Percentiles rank a stretch among this genome's conserved stretches.
These are phyloP conservation scores for Adiantum capillusveneris DNA, from an alignment of 75 land plant species.

Conservation along the genomic window DNA sequence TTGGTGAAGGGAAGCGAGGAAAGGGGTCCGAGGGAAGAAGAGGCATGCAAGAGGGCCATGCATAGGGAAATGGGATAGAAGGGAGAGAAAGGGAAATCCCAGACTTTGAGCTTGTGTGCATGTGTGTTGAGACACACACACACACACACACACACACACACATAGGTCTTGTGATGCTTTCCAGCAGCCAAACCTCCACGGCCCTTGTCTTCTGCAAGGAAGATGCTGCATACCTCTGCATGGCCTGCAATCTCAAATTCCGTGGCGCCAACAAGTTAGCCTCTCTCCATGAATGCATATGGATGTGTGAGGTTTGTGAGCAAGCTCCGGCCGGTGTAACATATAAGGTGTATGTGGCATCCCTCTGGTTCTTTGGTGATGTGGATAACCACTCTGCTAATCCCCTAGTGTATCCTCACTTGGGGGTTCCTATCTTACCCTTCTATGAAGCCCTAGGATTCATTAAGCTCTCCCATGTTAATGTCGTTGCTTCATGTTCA, in stretches of 20 bases:
- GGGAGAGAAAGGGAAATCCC: too few relatives aligned
- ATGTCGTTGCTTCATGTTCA: too few relatives aligned
- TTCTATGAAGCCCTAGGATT: slow-evolving; percentile 21
- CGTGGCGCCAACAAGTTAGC: slow-evolving; percentile 53
- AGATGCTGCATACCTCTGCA: slow-evolving; percentile 63
- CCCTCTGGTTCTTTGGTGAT: slow-evolving; percentile 75
- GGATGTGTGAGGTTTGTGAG: slow-evolving; percentile 88
- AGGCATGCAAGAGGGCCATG: too few relatives aligned
- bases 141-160: too few relatives aligned
- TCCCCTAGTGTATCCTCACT: slow-evolving; percentile 72
- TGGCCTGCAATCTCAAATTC: slow-evolving; percentile 47
- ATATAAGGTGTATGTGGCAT: slow-evolving; percentile 85
- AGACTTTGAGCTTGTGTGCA: too few relatives aligned
- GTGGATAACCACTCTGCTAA: slow-evolving; percentile 83
- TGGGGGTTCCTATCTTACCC: slow-evolving; percentile 55
- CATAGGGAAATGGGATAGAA: too few relatives aligned
- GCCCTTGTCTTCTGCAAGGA: slow-evolving; percentile 54
- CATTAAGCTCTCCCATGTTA: too few relatives aligned
- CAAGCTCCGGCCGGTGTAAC: slow-evolving; percentile 74
- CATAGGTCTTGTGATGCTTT: slow-evolving; percentile 60
- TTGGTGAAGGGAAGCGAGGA: too few relatives aligned
- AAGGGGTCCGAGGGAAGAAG: too few relatives aligned
- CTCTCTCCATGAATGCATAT: slow-evolving; percentile 61
- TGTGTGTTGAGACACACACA: too few relatives aligned
- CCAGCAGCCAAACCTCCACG: slow-evolving; percentile 20